Conservation (phyloP, 2,329 filamentous ascomycete species). For the Celoporthe dispersa region DNA sequence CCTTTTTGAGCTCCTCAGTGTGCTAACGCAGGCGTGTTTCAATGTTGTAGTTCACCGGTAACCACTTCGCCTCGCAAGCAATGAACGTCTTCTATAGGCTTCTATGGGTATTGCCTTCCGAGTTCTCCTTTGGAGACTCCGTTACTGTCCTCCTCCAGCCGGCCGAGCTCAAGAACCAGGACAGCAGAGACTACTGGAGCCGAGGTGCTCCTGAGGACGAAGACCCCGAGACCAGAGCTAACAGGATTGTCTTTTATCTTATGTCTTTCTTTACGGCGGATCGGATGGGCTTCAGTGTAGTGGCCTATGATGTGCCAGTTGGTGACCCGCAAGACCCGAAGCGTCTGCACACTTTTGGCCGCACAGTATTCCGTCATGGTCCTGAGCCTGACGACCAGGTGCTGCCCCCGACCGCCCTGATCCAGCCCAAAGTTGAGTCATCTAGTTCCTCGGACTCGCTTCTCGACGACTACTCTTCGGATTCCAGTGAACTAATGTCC, state of each 20-base stretch:
- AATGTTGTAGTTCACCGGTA: not conserved
- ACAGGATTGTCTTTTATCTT: not conserved
- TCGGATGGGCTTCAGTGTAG: not conserved
- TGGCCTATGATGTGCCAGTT: not conserved
- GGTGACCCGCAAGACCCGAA: not conserved
- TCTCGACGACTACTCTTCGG: not conserved
- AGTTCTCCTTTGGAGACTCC: not conserved
- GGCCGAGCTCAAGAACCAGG: not conserved
- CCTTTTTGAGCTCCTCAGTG: not conserved
- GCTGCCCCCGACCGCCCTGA: not conserved
- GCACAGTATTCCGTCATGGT: not conserved
- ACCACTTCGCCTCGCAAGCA: not conserved
- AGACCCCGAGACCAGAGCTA: not conserved
- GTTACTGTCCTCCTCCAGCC: not conserved
- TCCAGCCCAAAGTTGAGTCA: not conserved
- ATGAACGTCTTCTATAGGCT: not conserved
- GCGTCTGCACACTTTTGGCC: not conserved
- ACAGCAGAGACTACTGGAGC: constrained; percentile 3
- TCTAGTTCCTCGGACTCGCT: not conserved
- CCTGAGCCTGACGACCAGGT: not conserved
- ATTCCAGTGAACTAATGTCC: not conserved
- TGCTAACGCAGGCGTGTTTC: not conserved
- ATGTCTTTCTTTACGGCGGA: not conserved
- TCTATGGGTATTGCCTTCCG: not conserved
- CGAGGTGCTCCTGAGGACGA: not conserved